These are phyloP conservation scores for Begonia loranthoides DNA, from an alignment of 306 rosid genomes.

Conservation along the genomic window DNA sequence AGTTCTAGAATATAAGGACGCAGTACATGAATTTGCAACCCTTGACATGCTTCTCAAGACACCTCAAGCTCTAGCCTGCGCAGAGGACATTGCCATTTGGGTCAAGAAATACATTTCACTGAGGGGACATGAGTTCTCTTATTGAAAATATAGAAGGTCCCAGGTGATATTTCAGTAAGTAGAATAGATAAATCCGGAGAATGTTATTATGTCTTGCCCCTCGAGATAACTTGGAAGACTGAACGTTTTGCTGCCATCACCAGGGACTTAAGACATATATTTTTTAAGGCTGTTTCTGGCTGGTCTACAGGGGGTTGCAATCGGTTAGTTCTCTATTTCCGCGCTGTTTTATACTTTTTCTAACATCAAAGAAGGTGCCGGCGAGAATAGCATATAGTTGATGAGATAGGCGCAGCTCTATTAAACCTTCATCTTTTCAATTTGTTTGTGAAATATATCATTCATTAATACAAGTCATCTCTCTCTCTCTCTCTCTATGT, in stretches of 20 bases:
- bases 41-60: slow-evolving; percentile 87
- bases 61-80: slow-evolving; percentile 83
- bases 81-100: slow-evolving; percentile 96
- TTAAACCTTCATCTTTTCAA: too few species aligned
- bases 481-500: too few species aligned
- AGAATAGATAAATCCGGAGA: too few species aligned
- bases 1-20: slow-evolving; percentile 78
- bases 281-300: neutral
- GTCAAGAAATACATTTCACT: slow-evolving; percentile 81
- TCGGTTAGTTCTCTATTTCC: neutral
- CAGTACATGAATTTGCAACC: slow-evolving; percentile 91
- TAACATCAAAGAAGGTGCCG: neutral
- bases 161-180: neutral
- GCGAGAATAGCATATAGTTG: neutral
- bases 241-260: slow-evolving; percentile 1
- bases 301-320: neutral
- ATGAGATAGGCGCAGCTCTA: neutral
- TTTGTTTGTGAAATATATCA: too few species aligned
- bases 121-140: slow-evolving; percentile 92
- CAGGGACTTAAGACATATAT: neutral
- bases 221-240: neutral
- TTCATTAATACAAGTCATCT: too few species aligned
- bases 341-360: neutral
- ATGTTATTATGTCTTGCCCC: too few species aligned
- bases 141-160: slow-evolving; percentile 25